These are phyloP conservation scores for Anthracocystis walkeri DNA, from an alignment of 1,284 basidiomycete species.

Conservation along the genomic window DNA sequence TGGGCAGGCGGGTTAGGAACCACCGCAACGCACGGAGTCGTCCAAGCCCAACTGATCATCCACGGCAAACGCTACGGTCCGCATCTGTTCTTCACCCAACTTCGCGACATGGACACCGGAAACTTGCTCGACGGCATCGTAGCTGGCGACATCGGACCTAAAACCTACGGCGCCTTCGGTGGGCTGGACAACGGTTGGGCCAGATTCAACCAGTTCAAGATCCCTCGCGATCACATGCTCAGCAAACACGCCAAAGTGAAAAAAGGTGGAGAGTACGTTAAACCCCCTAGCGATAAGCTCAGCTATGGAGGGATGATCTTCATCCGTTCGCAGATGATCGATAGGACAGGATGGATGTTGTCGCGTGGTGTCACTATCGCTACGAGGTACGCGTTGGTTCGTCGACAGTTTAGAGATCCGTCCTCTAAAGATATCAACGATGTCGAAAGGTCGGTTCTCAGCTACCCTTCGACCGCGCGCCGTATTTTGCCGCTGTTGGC, in stretches of 20 bases:
- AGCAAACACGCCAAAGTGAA: slow-evolving; percentile 80
- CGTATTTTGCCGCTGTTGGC: slow-evolving; percentile 70
- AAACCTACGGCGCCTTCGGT: slow-evolving; percentile 74
- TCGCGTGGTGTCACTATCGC: slow-evolving; percentile 79
- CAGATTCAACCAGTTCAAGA: slow-evolving; percentile 78
- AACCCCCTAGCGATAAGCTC: slow-evolving; percentile 79
- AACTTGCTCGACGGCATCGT: slow-evolving; percentile 76
- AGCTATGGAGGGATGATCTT: slow-evolving; percentile 77
- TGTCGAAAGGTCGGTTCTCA: slow-evolving; percentile 69
- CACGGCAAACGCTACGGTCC: slow-evolving; percentile 79
- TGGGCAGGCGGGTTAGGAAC: slow-evolving; percentile 80
- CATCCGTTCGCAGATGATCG: slow-evolving; percentile 74
- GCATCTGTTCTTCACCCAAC: slow-evolving; percentile 78
- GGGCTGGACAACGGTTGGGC: slow-evolving; percentile 79
- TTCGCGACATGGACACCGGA: slow-evolving; percentile 74
- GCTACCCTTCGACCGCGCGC: slow-evolving; percentile 69
- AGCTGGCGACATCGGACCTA: slow-evolving; percentile 80
- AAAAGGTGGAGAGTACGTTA: slow-evolving; percentile 77
- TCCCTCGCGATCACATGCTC: slow-evolving; percentile 81
- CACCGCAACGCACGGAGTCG: slow-evolving; percentile 81
- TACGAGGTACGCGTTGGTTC: slow-evolving; percentile 79
- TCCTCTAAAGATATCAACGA: slow-evolving; percentile 69
- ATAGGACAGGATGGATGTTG: slow-evolving; percentile 75
- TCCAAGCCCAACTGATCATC: slow-evolving; percentile 81
- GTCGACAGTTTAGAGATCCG: slow-evolving; percentile 74